Evolutionary conservation across 179 eudicot genomes (phyloP).

Genomic region (Silene vulgaris): DNA sequence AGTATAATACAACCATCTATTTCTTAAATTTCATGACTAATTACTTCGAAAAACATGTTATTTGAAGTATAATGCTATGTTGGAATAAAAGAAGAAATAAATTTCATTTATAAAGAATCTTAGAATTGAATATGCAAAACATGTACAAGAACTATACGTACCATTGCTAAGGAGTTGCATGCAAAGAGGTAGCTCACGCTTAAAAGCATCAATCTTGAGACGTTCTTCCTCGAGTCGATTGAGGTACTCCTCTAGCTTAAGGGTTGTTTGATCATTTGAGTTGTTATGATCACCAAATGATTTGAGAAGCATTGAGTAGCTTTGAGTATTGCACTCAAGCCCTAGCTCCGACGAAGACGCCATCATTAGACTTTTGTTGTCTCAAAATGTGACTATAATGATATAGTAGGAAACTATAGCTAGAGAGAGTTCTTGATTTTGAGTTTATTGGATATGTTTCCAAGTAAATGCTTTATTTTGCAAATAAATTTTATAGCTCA

Average conservation of each 20-base stretch:
- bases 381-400: background rate
- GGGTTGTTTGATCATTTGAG: conserved; percentile 28
- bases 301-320: conserved; percentile 67
- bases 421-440: conserved; percentile 3
- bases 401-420: background rate
- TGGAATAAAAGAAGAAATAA: background rate
- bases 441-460: conserved; percentile 14
- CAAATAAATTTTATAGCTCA: conserved; percentile 26
- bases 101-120: too few species aligned
- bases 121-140: background rate
- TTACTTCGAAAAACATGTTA: background rate
- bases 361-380: conserved; percentile 46
- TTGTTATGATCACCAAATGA: conserved; percentile 45
- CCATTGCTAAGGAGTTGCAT: conserved; percentile 93
- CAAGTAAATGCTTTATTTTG: conserved; percentile 5
- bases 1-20: background rate
- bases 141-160: conserved; percentile 19
- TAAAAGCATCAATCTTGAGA: conserved; percentile 88
- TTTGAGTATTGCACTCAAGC: conserved; percentile 77
- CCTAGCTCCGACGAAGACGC: conserved; percentile 65
- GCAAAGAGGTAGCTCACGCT: conserved; percentile 97
- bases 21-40: background rate
- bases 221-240: conserved; percentile 82
- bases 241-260: conserved; percentile 70
- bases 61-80: conserved; percentile 2